These are phyloP conservation scores for Bromus sterilis DNA, from an alignment of 176 grass and related monocot species.

Conservation along the genomic window DNA sequence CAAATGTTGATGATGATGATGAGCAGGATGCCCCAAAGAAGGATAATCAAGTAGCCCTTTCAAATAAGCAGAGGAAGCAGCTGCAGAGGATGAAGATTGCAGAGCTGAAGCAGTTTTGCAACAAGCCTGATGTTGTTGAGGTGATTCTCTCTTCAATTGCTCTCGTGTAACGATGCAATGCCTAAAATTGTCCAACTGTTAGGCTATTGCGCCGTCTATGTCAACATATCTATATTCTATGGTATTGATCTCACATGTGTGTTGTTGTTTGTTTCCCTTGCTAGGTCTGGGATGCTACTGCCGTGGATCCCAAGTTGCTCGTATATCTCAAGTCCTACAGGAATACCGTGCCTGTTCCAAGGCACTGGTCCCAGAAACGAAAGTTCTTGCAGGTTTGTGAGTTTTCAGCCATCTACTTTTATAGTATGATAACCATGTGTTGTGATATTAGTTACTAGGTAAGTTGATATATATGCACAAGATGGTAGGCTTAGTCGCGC, in stretches of 20 bases:
- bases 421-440: neutral
- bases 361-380: conserved; percentile 70
- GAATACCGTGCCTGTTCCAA: conserved; percentile 69
- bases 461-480: too few species aligned
- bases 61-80: too few species aligned
- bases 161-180: neutral
- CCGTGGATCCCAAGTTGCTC: conserved; percentile 53
- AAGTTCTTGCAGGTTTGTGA: conserved; percentile 68
- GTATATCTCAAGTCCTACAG: conserved; percentile 61
- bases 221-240: neutral
- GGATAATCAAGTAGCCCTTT: too few species aligned
- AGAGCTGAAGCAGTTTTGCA: conserved; percentile 42
- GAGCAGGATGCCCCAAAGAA: conserved; percentile 54
- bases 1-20: neutral
- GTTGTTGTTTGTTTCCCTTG: neutral
- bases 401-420: neutral
- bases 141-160: conserved; percentile 3
- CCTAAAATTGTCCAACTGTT: too few species aligned
- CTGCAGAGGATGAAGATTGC: neutral
- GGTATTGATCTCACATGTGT: neutral
- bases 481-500: neutral
- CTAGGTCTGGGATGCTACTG: conserved; percentile 79
- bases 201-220: neutral
- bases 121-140: conserved; percentile 35
- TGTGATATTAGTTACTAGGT: too few species aligned